phyloP scores from a whole-genome alignment of 2,329 filamentous ascomycete genomes.

The Ascosphaera acerosa region DNA sequence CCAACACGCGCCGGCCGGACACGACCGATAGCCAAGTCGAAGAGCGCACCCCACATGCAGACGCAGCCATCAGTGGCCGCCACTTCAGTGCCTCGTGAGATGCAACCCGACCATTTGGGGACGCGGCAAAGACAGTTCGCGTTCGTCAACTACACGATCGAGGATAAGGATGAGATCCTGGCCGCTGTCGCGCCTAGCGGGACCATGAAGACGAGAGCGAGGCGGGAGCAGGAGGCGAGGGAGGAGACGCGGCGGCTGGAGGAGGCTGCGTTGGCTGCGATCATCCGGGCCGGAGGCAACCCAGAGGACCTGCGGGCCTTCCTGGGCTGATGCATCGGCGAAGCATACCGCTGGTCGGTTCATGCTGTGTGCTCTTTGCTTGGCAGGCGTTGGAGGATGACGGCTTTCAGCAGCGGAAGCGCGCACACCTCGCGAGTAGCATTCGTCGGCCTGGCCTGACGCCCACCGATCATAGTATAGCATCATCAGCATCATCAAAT shows the following conservation, averaged over 20 bases:
- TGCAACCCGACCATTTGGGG: constrained; percentile 11
- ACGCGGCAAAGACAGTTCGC: constrained; percentile 24
- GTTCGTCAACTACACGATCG: constrained; percentile 80
- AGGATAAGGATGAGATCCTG: constrained; percentile 54
- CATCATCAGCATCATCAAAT: constrained; percentile 18
- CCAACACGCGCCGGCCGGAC: constrained; percentile 8
- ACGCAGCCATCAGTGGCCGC: no score
- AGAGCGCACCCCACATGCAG: constrained; percentile 4
- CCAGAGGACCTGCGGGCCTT: constrained; percentile 20
- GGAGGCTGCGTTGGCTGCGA: constrained; percentile 19
- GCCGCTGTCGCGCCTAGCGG: constrained; percentile 80
- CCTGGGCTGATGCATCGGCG: constrained; percentile 11
- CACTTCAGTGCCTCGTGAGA: constrained; percentile 8
- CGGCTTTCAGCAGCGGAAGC: no score
- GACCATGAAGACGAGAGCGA: constrained; percentile 80
- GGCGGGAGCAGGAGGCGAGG: constrained; percentile 63
- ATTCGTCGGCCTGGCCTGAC: no score
- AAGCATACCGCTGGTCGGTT: no score
- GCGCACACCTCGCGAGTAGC: no score
- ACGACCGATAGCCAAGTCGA: constrained; percentile 9
- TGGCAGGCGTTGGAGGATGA: no score
- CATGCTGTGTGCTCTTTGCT: no score
- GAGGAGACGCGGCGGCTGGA: constrained; percentile 36
- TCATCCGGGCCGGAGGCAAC: constrained; percentile 21
- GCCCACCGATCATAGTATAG: no score